phyloP scores from a whole-genome alignment of 163 green algal genomes.

The Volvox carteri region DNA sequence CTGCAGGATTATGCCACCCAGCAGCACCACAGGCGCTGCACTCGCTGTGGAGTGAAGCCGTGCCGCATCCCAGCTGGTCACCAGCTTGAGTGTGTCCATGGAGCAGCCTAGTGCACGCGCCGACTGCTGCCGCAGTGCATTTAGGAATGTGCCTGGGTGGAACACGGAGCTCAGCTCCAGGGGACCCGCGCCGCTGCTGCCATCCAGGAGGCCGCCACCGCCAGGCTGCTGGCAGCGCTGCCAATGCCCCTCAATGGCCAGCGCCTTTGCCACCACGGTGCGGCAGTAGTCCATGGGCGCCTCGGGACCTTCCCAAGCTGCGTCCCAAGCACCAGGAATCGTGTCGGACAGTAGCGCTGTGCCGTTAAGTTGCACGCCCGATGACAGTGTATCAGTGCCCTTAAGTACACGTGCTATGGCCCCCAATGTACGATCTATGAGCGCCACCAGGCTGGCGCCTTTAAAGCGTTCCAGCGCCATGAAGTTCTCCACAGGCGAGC shows the following conservation, averaged over 20 bases:
- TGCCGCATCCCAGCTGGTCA: conserved; percentile 72
- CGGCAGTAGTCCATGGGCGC: conserved; percentile 75
- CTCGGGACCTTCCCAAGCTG: conserved; percentile 76
- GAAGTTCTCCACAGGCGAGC: conserved; percentile 74
- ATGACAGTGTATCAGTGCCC: conserved; percentile 51
- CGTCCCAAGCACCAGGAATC: conserved; percentile 76
- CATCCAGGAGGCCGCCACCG: conserved; percentile 47
- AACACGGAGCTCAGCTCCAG: conserved; percentile 80
- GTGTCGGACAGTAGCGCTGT: conserved; percentile 67
- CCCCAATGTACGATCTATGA: conserved; percentile 65
- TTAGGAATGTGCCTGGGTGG: conserved; percentile 82
- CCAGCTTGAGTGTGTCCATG: conserved; percentile 76
- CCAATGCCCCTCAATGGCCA: conserved; percentile 69
- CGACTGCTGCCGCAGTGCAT: conserved; percentile 82
- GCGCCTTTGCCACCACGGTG: conserved; percentile 65
- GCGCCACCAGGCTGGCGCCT: conserved; percentile 62
- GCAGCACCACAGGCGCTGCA: conserved; percentile 54
- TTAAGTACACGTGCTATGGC: conserved; percentile 67
- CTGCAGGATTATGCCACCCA: conserved; percentile 68
- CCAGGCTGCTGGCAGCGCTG: conserved; percentile 26
- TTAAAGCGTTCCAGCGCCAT: conserved; percentile 70
- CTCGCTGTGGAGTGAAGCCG: conserved; percentile 41
- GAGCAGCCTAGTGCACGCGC: conserved; percentile 60
- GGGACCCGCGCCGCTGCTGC: conserved; percentile 48
- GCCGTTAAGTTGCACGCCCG: conserved; percentile 57